Base-by-base conservation (phyloP, 2,329 filamentous ascomycete species). In the Chaetomiaceae sp. region DNA sequence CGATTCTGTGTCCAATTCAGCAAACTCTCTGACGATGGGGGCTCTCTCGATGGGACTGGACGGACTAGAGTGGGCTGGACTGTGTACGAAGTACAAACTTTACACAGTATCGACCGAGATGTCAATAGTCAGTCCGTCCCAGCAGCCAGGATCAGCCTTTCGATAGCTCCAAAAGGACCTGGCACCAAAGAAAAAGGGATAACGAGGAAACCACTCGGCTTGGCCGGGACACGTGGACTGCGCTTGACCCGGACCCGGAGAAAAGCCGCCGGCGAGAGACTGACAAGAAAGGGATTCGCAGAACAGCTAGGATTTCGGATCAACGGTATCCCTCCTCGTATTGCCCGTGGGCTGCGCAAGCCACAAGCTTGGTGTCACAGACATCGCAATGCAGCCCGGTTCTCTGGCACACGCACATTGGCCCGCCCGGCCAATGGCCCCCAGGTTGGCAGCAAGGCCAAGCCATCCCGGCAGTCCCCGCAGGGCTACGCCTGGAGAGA, bases 321-420 rank as follows among this genome's bases (percentile, higher is more conserved):
- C 13, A 34, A 25, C 14, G 43, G 27, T 32, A 20, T 20, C n/a
- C 25, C 23, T 14, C 25, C 51, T 53, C 51, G 51, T 53, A 53
- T 53, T 53, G 40, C 33, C 23, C 29, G 32, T 18, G 42, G 20
- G 11, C 18, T n/a, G 20, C 18, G 50, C 49, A 47, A n/a, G 50
- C 50, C 34, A 47, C 50, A 6, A n/a, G 43, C 30, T 23, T 27
- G 33, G 38, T 48, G 40, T 44, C 43, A 53, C 49, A 38, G 21
- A 25, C 25, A 30, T 9, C n/a, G 20, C 21, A 43, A n/a, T 48
- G 51, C 51, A 48, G 45, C 23, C 45, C 27, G 10, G 11, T 34
- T 34, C 20, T 32, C n/a, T 29, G 23, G 21, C 41, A 36, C 27
- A 11, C 5, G 23, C 40, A 29, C 42, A 52, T 52, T 52, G 49